These are phyloP conservation scores for Trichothecium roseum DNA, from an alignment of 2,329 filamentous ascomycete species.

Conservation along the genomic window DNA sequence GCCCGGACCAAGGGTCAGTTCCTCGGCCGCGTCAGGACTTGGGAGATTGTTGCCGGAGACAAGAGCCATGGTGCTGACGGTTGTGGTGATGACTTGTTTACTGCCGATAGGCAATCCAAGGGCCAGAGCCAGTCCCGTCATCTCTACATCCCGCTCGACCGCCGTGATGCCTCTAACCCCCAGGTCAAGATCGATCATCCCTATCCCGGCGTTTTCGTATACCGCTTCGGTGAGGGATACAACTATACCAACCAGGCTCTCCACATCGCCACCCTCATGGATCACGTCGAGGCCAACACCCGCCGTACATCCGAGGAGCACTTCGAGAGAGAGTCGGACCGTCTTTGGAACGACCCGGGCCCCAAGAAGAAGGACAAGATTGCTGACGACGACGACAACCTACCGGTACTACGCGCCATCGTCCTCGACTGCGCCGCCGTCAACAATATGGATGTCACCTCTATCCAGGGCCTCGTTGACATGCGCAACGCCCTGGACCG, in stretches of 20 bases:
- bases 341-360: constrained; percentile 45
- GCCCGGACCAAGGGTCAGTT: constrained; percentile 36
- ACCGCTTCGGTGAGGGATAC: constrained; percentile 39
- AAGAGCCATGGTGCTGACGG: constrained; percentile 1
- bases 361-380: constrained; percentile 14
- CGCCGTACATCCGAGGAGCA: constrained; percentile 26
- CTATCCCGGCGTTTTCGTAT: constrained; percentile 40
- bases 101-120: constrained; percentile 1
- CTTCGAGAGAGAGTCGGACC: constrained; percentile 26
- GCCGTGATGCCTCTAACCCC: constrained; percentile 33
- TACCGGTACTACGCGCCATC: constrained; percentile 40
- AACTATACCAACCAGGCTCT: constrained; percentile 41
- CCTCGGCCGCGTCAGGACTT: constrained; percentile 25
- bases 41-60: constrained; percentile 5
- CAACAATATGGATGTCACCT: constrained; percentile 46
- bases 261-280: constrained; percentile 31
- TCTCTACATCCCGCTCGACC: constrained; percentile 29
- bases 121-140: constrained; percentile 12
- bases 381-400: constrained; percentile 13
- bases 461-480: constrained; percentile 46
- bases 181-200: constrained; percentile 28
- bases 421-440: constrained; percentile 49
- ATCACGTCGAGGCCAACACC: constrained; percentile 29
- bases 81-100: constrained; percentile 4
- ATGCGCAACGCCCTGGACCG: constrained; percentile 42